A percentile compares a stretch with the other conserved stretches of the same genome.
Evolutionary conservation across 2,329 filamentous ascomycete genomes (phyloP).

Genomic region (Penicillium decumbens): DNA sequence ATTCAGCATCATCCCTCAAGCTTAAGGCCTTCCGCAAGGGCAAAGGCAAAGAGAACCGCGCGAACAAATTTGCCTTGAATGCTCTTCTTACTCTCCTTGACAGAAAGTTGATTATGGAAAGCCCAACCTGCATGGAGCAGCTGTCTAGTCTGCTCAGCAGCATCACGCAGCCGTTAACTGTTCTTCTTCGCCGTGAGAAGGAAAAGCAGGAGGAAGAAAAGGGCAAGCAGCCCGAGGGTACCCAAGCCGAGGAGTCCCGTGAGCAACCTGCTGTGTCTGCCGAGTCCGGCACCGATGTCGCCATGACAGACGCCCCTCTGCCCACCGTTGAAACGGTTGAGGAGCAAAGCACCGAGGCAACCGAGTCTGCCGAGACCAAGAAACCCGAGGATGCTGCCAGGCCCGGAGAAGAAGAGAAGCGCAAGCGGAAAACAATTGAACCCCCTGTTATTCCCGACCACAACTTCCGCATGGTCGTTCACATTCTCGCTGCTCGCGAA

Average conservation of each 20-base stretch:
- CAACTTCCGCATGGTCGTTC: slow-evolving; percentile 90
- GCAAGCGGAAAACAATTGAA: slow-evolving; percentile 61
- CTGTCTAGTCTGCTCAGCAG: slow-evolving; percentile 81
- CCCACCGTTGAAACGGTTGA: slow-evolving; percentile 31
- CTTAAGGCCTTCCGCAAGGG: slow-evolving; percentile 73
- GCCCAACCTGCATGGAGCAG: slow-evolving; percentile 92
- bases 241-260: slow-evolving; percentile 14
- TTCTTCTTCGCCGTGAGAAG: slow-evolving; percentile 76
- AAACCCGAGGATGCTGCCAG: slow-evolving; percentile 26
- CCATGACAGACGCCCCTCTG: slow-evolving; percentile 37
- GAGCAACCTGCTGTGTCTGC: slow-evolving; percentile 24
- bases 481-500: slow-evolving; percentile 91
- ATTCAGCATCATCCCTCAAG: slow-evolving; percentile 73
- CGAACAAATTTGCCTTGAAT: slow-evolving; percentile 86
- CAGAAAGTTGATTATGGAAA: slow-evolving; percentile 93
- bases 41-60: slow-evolving; percentile 78
- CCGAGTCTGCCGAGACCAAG: slow-evolving; percentile 18
- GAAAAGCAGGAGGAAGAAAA: slow-evolving; percentile 56
- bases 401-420: slow-evolving; percentile 45
- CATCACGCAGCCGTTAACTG: slow-evolving; percentile 79
- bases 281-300: slow-evolving; percentile 36
- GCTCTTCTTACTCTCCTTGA: slow-evolving; percentile 82
- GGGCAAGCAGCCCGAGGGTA: slow-evolving; percentile 34
- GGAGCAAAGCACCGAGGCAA: slow-evolving; percentile 19
- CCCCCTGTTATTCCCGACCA: slow-evolving; percentile 82